phyloP scores from a whole-genome alignment of 2,329 filamentous ascomycete species.

The Curvularia hawaiiensis region DNA sequence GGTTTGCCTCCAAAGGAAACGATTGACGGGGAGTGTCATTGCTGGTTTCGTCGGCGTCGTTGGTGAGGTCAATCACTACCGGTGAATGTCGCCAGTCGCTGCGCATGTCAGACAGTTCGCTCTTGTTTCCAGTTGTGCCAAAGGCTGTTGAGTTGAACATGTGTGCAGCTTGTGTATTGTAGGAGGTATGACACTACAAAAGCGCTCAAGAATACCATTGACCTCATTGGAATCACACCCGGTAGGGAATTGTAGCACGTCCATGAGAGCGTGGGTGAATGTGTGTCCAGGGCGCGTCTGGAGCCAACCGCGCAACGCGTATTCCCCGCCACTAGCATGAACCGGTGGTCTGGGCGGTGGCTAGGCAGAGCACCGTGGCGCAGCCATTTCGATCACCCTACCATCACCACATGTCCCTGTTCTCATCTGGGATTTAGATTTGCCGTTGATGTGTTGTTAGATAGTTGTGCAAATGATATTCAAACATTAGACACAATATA shows the following conservation, averaged over 20 bases:
- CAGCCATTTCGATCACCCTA: neutral
- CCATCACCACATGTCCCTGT: neutral
- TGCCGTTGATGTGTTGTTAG: neutral
- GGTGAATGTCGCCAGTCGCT: conserved; percentile 21
- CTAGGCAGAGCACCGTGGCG: too few species aligned
- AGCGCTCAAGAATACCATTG: conserved; percentile 4
- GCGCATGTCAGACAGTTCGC: conserved; percentile 19
- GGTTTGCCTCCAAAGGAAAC: neutral
- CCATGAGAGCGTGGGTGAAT: conserved; percentile 21
- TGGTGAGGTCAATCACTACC: conserved; percentile 30
- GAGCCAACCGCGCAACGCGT: conserved; percentile 10
- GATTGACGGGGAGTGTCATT: conserved; percentile 11
- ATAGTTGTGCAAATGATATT: neutral
- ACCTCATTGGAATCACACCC: conserved; percentile 26
- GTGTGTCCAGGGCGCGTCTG: conserved; percentile 28
- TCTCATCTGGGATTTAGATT: neutral
- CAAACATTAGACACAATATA: neutral
- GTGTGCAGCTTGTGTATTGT: too few species aligned
- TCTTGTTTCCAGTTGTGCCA: neutral
- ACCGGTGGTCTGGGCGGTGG: conserved; percentile 13
- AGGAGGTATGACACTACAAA: neutral
- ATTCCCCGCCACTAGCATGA: neutral
- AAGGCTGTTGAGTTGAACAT: neutral
- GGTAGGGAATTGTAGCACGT: conserved; percentile 20
- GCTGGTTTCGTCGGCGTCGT: conserved; percentile 23